Evolutionary conservation across 176 grass and related monocot species (phyloP).

Genomic region (Eragrostis curvula): DNA sequence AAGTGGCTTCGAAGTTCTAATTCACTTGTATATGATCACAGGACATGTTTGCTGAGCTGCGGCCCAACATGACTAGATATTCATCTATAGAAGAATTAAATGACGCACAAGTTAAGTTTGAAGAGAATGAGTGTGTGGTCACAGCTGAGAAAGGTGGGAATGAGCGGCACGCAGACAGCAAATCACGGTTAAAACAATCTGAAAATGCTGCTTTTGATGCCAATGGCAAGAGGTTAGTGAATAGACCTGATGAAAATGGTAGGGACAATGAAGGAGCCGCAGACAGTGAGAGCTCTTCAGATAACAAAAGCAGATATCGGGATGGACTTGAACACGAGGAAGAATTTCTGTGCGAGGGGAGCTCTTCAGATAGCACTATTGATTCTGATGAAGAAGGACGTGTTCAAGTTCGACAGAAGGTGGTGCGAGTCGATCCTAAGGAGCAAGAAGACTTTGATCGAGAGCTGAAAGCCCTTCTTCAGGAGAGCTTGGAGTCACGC

Average conservation of each 20-base stretch:
- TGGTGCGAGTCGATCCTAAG: slow-evolving; percentile 61
- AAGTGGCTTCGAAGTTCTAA: slow-evolving; percentile 13
- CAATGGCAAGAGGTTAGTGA: slow-evolving; percentile 43
- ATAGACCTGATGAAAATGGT: slow-evolving; percentile 49
- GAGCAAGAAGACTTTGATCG: slow-evolving; percentile 79
- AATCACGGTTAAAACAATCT: slow-evolving; percentile 35
- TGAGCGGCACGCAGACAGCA: slow-evolving; percentile 28
- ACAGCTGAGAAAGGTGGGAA: slow-evolving; percentile 28
- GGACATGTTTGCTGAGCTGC: slow-evolving; percentile 79
- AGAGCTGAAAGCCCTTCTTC: slow-evolving; percentile 71
- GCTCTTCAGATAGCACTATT: slow-evolving; percentile 22
- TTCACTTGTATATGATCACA: slow-evolving; percentile 29
- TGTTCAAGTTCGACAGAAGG: slow-evolving; percentile 60
- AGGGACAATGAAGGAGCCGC: slow-evolving; percentile 43
- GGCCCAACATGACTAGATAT: slow-evolving; percentile 73
- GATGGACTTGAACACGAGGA: slow-evolving; percentile 56
- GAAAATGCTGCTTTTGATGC: slow-evolving; percentile 35
- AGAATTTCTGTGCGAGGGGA: slow-evolving; percentile 53
- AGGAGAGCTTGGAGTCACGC: slow-evolving; percentile 78
- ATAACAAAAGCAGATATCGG: slow-evolving; percentile 29
- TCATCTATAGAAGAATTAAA: slow-evolving; percentile 67
- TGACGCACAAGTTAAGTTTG: slow-evolving; percentile 64
- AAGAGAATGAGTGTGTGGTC: slow-evolving; percentile 62
- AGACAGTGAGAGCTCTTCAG: slow-evolving; percentile 70
- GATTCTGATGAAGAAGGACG: slow-evolving; percentile 72